phyloP scores from a whole-genome alignment of 345 rosid genomes.

The Salix koriyanagi region DNA sequence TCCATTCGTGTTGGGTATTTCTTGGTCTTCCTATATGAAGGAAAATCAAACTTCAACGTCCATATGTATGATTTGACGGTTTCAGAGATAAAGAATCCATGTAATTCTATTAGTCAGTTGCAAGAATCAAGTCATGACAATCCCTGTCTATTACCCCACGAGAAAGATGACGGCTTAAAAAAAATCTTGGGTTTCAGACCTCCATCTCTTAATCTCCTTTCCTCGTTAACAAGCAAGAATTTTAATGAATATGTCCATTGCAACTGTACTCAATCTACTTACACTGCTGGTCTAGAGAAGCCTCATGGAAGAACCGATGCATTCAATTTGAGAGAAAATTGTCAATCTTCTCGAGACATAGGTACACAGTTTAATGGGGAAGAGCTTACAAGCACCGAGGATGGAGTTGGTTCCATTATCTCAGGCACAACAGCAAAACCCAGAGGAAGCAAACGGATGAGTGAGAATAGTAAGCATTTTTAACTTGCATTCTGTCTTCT shows the following conservation, averaged over 20 bases:
- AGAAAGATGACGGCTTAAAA: conserved; percentile 5
- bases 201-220: neutral
- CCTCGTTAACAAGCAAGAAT: neutral
- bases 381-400: conserved; percentile 4
- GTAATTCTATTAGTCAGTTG: conserved; percentile 9
- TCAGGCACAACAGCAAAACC: conserved; percentile 1
- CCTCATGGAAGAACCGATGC: neutral
- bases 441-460: conserved; percentile 15
- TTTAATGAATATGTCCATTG: neutral
- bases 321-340: neutral
- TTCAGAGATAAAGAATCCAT: conserved; percentile 37
- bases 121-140: conserved; percentile 10
- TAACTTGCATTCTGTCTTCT: conserved; percentile 1
- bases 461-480: conserved; percentile 17
- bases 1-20: conserved; percentile 31
- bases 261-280: neutral
- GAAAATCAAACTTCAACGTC: conserved; percentile 31
- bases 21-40: conserved; percentile 36
- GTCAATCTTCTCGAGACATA: conserved; percentile 16
- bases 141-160: conserved; percentile 5
- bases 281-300: neutral
- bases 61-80: conserved; percentile 27
- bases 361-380: conserved; percentile 12
- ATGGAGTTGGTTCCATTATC: conserved; percentile 12
- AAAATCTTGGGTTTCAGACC: conserved; percentile 6